Evolutionary conservation across 2,329 filamentous ascomycete genomes (phyloP), one percentile per base, ranked within the genome.

Genomic region (Colletotrichum tanaceti): DNA sequence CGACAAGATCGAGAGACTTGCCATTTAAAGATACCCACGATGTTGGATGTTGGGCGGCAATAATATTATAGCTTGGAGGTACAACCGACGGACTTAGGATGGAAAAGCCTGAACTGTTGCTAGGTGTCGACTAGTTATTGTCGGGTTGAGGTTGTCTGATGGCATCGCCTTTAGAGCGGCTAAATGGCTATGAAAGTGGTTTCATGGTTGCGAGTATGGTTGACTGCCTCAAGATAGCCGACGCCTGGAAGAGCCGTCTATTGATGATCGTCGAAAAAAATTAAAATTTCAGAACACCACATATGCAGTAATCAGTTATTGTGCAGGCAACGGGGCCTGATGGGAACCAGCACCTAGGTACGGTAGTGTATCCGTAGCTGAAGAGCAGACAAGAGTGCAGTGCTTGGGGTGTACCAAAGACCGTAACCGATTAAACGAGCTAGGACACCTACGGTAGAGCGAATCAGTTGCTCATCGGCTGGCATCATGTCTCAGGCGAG

Each of bases 1-100:
- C 86, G 93, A 97, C 83, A 97, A 97, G 89, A 93, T 98, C 64
- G 95, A 98, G 87, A 89, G 94, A 75, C 87, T 98, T 74, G 94
- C 95, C 85, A 97, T 98, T 84, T 98, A 91, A 91, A 88, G 74
- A 67, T 62, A 71, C 67, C 70, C 67, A 52, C 18, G 4, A 53
- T 35, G 0, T 39, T 53, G 13, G 35, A 68, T 63, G 43, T 44
- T 49, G 52, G 65, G 47, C 38, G 41, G 58, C 46, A 39, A 68
- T 63, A 7, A 52, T 52, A 28, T 35, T 11, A 24, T 24, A 54
- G 22, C 65, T 66, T 39, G 43, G 28, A 58, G 38, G 43, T 38
- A 20, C 57, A 58, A 50, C 7, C 59, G 44, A 50, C 58, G 22
- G 38, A 24, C 43, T 66, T 58, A 50, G 50, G 52, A 69, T 60